Percentiles rank a stretch among this genome's conserved stretches.
phyloP scores from a whole-genome alignment of 805 yeast species.

The Candida patagonica region DNA sequence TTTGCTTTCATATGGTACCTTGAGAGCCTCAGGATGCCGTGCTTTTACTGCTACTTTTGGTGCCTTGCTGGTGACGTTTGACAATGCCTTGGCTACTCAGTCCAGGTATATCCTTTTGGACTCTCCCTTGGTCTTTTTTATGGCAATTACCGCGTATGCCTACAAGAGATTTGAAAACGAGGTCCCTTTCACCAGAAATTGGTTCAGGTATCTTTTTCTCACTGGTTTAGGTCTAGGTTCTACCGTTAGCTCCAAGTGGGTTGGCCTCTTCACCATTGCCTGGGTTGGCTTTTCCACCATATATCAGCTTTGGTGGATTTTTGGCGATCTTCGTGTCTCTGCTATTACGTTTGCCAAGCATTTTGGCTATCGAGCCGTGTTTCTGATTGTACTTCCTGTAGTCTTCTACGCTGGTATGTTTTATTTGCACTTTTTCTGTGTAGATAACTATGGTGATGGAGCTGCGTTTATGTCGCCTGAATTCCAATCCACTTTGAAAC shows the following conservation, averaged over 20 bases:
- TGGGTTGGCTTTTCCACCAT: slow-evolving; percentile 51
- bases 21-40: slow-evolving; percentile 49
- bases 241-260: slow-evolving; percentile 54
- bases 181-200: slow-evolving; percentile 37
- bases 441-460: slow-evolving; percentile 44
- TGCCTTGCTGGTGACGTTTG: slow-evolving; percentile 44
- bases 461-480: slow-evolving; percentile 55
- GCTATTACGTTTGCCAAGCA: slow-evolving; percentile 33
- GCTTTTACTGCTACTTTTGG: slow-evolving; percentile 42
- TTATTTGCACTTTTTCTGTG: slow-evolving; percentile 44
- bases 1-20: slow-evolving; percentile 43
- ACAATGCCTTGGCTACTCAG: slow-evolving; percentile 55
- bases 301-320: slow-evolving; percentile 52
- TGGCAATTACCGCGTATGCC: slow-evolving; percentile 40
- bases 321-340: slow-evolving; percentile 57
- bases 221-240: slow-evolving; percentile 46
- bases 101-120: slow-evolving; percentile 45
- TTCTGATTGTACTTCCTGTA: slow-evolving; percentile 46
- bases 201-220: slow-evolving; percentile 44
- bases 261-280: slow-evolving; percentile 56
- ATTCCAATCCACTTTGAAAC: slow-evolving; percentile 52
- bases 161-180: slow-evolving; percentile 41
- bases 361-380: slow-evolving; percentile 31
- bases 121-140: slow-evolving; percentile 34
- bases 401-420: slow-evolving; percentile 49